Evolutionary conservation across 1,284 basidiomycete genomes (phyloP).

Genomic region (Tylopilus sp.): DNA sequence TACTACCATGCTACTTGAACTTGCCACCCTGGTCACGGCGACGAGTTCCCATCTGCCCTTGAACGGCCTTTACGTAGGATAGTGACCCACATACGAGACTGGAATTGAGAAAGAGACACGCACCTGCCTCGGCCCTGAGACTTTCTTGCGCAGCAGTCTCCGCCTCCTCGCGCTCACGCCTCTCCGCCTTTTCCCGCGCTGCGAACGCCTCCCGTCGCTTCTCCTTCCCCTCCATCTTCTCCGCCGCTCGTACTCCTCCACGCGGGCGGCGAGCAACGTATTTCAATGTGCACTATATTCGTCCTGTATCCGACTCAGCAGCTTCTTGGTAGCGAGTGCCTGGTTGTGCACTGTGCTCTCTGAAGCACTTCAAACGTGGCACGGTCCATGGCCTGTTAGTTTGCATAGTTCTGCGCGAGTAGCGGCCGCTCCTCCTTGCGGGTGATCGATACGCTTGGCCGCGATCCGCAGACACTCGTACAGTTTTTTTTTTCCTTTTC

Average conservation of each 20-base stretch:
- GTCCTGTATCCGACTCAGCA: slow-evolving; percentile 70
- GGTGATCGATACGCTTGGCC: slow-evolving; percentile 90
- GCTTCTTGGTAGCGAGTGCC: slow-evolving; percentile 74
- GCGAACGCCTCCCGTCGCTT: slow-evolving; percentile 59
- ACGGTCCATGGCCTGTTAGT: slow-evolving; percentile 78
- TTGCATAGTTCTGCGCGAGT: slow-evolving; percentile 83
- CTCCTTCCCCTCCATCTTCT: slow-evolving; percentile 78
- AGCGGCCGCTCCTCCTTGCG: slow-evolving; percentile 92
- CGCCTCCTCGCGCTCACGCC: slow-evolving; percentile 48
- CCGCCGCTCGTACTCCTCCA: slow-evolving; percentile 69
- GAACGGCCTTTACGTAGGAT: slow-evolving; percentile 41
- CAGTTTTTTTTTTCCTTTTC: slow-evolving; percentile 96
- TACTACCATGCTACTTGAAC: no score
- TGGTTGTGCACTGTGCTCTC: slow-evolving; percentile 62
- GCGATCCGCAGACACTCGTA: slow-evolving; percentile 82
- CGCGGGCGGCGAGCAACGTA: slow-evolving; percentile 59
- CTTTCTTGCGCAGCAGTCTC: slow-evolving; percentile 44
- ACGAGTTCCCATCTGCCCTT: no score
- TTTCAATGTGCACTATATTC: slow-evolving; percentile 70
- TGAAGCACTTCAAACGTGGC: slow-evolving; percentile 68
- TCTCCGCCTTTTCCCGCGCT: slow-evolving; percentile 58
- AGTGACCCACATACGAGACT: no score
- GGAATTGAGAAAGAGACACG: neutral
- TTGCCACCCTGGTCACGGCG: no score
- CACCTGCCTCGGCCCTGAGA: slow-evolving; percentile 40